Percentiles rank a stretch among this genome's conserved stretches.
Evolutionary conservation across 805 yeast genomes (phyloP).

Genomic region (Hemisphaericaspora nanyangensis): DNA sequence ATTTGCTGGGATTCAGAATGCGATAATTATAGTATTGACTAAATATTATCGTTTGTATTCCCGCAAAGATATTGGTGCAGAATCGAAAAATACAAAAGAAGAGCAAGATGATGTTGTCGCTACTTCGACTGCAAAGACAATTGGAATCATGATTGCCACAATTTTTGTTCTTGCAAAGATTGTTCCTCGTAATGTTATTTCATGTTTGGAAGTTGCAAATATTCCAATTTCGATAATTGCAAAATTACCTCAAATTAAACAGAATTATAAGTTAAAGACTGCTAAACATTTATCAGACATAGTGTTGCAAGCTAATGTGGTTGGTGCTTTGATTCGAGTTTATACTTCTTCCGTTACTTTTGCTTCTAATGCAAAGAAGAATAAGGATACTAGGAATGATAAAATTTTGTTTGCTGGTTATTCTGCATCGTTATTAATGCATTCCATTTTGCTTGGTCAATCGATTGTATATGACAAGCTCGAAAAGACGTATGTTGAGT

Average conservation of each 20-base stretch:
- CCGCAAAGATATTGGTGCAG: conserved; percentile 11
- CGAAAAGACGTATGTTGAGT: conserved; percentile 1
- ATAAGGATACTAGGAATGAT: conserved; percentile 20
- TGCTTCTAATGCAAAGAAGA: conserved; percentile 13
- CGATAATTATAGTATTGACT: conserved; percentile 31
- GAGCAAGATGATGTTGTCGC: conserved; percentile 10
- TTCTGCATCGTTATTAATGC: conserved; percentile 29
- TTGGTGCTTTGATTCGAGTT: conserved; percentile 37
- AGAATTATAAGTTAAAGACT: conserved; percentile 30
- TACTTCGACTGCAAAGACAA: conserved; percentile 22
- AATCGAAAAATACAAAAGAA: conserved; percentile 10
- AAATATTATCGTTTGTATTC: conserved; percentile 28
- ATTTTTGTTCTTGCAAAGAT: conserved; percentile 27
- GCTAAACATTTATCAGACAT: conserved; percentile 34
- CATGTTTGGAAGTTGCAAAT: conserved; percentile 30
- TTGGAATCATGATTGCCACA: conserved; percentile 23
- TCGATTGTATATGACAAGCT: conserved; percentile 20
- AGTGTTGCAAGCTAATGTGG: conserved; percentile 38
- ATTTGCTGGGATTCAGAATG: conserved; percentile 36
- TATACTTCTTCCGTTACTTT: conserved; percentile 36
- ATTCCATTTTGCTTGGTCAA: conserved; percentile 35
- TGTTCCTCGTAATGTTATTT: conserved; percentile 26
- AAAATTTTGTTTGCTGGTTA: conserved; percentile 38
- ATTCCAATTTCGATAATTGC: conserved; percentile 37
- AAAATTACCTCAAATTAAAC: conserved; percentile 37